phyloP scores from a whole-genome alignment of 768 basidiomycete species.

The Naganishia kalamii region DNA sequence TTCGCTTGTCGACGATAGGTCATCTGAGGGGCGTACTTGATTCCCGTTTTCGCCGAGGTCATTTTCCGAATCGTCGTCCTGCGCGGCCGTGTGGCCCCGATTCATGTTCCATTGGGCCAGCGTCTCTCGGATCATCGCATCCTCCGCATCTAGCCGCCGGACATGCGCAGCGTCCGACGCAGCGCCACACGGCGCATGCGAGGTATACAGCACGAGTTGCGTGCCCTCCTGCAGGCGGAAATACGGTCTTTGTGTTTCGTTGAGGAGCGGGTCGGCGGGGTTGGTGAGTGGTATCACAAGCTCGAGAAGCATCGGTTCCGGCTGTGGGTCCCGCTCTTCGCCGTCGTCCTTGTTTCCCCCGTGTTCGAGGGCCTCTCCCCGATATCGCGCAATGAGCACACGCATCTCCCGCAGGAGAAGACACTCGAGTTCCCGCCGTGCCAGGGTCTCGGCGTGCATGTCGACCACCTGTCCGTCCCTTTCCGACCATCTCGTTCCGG shows the following conservation, averaged over 20 bases:
- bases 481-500: not conserved
- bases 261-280: not conserved
- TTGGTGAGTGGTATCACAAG: not conserved
- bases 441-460: slow-evolving; percentile 24
- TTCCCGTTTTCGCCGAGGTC: no score
- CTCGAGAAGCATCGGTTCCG: not conserved
- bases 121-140: not conserved
- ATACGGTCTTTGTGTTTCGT: no score
- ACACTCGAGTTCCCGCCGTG: slow-evolving; percentile 19
- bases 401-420: slow-evolving; percentile 15
- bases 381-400: not conserved
- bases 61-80: no score
- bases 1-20: not conserved
- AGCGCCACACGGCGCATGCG: slow-evolving; percentile 24
- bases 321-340: not conserved
- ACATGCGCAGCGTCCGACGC: slow-evolving; percentile 19
- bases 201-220: slow-evolving; percentile 20
- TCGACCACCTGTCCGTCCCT: slow-evolving; percentile 13
- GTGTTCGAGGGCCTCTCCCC: not conserved
- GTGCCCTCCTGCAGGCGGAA: not conserved
- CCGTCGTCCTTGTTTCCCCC: not conserved
- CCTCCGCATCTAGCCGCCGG: slow-evolving; percentile 21
- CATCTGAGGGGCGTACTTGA: no score
- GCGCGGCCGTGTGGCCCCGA: no score
- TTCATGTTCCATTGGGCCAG: not conserved